Percentiles rank a stretch among this genome's conserved stretches.
phyloP scores from a whole-genome alignment of 139 green algal genomes.

The Limnomonas spitsbergensis region DNA sequence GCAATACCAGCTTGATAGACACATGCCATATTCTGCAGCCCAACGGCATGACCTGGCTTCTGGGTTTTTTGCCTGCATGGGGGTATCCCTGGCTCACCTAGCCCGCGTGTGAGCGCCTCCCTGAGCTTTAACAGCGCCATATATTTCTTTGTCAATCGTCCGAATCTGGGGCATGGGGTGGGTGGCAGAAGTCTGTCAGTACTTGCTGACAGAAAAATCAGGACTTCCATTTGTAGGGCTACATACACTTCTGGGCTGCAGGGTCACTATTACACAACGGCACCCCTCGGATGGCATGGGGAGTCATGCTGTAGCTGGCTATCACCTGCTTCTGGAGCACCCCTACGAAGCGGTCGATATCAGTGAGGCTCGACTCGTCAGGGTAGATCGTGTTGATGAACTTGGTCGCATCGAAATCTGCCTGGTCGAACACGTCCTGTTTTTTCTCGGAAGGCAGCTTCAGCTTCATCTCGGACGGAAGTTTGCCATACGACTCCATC shows the following conservation, averaged over 20 bases:
- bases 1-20: too few relatives aligned
- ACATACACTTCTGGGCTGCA: too few relatives aligned
- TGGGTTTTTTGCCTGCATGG: too few relatives aligned
- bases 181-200: neutral
- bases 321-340: conserved; percentile 66
- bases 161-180: conserved; percentile 59
- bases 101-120: conserved; percentile 43
- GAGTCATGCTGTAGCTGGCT: too few relatives aligned
- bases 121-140: conserved; percentile 73
- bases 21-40: too few relatives aligned
- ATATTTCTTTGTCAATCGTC: conserved; percentile 87
- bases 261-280: too few relatives aligned
- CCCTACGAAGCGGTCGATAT: conserved; percentile 75
- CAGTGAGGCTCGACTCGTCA: conserved; percentile 72
- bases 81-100: conserved; percentile 37
- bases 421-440: conserved; percentile 63
- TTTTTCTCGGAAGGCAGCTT: conserved; percentile 24
- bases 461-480: neutral
- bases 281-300: too few relatives aligned
- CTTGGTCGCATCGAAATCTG: conserved; percentile 72
- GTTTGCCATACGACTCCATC: neutral
- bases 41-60: too few relatives aligned
- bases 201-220: too few relatives aligned
- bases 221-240: too few relatives aligned
- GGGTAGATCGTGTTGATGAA: conserved; percentile 90